phyloP scores from a whole-genome alignment of 2,329 filamentous ascomycete species.

The Phoma sp. region DNA sequence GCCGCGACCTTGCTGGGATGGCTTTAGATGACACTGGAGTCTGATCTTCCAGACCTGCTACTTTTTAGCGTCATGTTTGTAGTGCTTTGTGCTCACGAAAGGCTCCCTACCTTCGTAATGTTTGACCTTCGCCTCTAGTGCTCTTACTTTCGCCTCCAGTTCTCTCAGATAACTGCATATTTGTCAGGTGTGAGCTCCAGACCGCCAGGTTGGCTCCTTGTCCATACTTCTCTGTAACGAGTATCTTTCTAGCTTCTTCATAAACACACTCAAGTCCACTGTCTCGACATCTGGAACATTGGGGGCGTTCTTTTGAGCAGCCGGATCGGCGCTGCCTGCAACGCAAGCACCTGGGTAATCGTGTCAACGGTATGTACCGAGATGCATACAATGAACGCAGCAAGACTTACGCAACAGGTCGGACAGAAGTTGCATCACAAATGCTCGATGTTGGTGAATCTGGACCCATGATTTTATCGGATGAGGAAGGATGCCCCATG shows the following conservation, averaged over 20 bases:
- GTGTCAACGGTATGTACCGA: background rate
- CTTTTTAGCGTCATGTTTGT: background rate
- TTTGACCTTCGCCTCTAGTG: background rate
- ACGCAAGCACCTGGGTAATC: slow-evolving; percentile 2
- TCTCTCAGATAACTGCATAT: slow-evolving; percentile 3
- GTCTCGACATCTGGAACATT: slow-evolving; percentile 9
- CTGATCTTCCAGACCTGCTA: background rate
- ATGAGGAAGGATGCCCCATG: background rate
- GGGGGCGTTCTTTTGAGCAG: slow-evolving; percentile 7
- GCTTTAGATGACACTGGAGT: background rate
- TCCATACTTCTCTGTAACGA: slow-evolving; percentile 3
- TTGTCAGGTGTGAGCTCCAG: background rate
- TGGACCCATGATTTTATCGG: background rate
- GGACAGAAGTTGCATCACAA: background rate
- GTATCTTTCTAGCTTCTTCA: slow-evolving; percentile 3
- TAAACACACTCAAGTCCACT: slow-evolving; percentile 5
- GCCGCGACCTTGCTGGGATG: background rate
- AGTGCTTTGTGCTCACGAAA: background rate
- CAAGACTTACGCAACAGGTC: slow-evolving; percentile 3
- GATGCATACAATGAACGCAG: background rate
- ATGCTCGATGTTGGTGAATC: background rate
- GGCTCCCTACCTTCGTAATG: background rate
- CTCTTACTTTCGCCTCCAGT: slow-evolving; percentile 1
- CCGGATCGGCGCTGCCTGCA: slow-evolving; percentile 6
- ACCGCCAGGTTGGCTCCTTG: background rate